Conservation (phyloP, 257 asterid genomes). For the Solanum medicagineum region DNA sequence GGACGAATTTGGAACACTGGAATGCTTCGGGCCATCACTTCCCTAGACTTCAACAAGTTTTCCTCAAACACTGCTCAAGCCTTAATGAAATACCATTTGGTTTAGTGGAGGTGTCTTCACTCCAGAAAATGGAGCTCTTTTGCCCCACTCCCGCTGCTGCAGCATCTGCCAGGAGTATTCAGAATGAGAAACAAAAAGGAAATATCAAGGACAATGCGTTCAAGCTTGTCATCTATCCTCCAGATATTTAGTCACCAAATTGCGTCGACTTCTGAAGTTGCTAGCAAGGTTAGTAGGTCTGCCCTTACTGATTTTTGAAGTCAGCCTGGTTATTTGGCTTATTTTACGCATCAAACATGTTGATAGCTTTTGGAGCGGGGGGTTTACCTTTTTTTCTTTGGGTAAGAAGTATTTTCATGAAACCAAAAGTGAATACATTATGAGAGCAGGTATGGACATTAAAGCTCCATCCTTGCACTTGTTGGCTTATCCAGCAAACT, state of each 20-base stretch:
- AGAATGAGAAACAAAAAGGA: neutral
- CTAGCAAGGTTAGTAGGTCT: neutral
- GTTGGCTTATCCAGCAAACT: too few species aligned
- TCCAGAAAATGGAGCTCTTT: slow-evolving; percentile 17
- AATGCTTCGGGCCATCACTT: slow-evolving; percentile 29
- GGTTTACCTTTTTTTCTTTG: too few species aligned
- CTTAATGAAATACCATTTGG: slow-evolving; percentile 24
- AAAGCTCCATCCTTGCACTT: too few species aligned
- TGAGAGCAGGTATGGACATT: too few species aligned
- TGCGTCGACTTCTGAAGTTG: neutral
- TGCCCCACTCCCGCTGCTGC: slow-evolving; percentile 18
- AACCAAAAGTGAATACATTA: too few species aligned
- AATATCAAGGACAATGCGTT: neutral
- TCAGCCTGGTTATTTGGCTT: neutral
- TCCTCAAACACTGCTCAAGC: slow-evolving; percentile 8
- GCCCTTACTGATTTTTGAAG: neutral
- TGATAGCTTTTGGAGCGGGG: neutral
- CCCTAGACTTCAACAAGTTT: slow-evolving; percentile 20
- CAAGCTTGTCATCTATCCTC: slow-evolving; percentile 20
- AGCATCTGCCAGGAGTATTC: slow-evolving; percentile 12
- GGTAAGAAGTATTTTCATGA: too few species aligned
- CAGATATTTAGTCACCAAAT: neutral
- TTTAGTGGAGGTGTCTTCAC: slow-evolving; percentile 19
- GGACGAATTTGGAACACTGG: slow-evolving; percentile 26
- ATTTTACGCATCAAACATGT: neutral